Evolutionary conservation across 1,284 basidiomycete species (phyloP), one percentile per base, ranked within the genome.

Genomic region (Acaromyces ingoldii): DNA sequence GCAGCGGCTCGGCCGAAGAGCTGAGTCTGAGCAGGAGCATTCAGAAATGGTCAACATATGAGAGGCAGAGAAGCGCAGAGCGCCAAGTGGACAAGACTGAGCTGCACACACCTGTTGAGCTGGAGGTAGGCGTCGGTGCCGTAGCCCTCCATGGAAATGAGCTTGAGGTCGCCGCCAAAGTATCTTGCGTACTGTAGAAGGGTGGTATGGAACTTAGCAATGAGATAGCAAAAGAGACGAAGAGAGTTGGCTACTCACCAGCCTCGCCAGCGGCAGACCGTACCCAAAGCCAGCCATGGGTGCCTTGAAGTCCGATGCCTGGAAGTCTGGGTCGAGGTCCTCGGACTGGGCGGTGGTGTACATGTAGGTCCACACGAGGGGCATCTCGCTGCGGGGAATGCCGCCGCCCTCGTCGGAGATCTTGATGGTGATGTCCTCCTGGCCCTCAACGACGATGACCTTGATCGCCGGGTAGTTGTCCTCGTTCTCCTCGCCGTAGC

Each of bases 261-360:
- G 78, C 77, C 91, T 79, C 47, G 89, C 91, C 22, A 95, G 80
- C 7, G 93, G 93, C 22, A 97, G 77, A 0, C 92, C 92, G 76
- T 96, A 97, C 9, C 73, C 73, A 37, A 75, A 97, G 2, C 93
- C 93, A 36, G 93, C 93, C 91, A 98, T 95, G 0, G 93, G 93
- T 4, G 93, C 93, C 75, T 91, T 91, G 78, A 97, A 97, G 77
- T 98, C 93, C 53, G 86, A 88, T 22, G 85, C 86, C 60, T 87
- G 85, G 75, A 93, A 92, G 66, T 92, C 79, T 71, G 87, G 85
- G 63, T 91, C 89, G 38, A 97, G 82, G 26, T 83, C 85, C 76
- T 91, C 87, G 3, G 84, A 85, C 49, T 89, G 87, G 84, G 97
- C 96, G 1, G 95, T 99, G 30, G 95, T 98, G 75, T 98, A 98